phyloP scores from a whole-genome alignment of 768 basidiomycete genomes.

The Heimioporus sp. region DNA sequence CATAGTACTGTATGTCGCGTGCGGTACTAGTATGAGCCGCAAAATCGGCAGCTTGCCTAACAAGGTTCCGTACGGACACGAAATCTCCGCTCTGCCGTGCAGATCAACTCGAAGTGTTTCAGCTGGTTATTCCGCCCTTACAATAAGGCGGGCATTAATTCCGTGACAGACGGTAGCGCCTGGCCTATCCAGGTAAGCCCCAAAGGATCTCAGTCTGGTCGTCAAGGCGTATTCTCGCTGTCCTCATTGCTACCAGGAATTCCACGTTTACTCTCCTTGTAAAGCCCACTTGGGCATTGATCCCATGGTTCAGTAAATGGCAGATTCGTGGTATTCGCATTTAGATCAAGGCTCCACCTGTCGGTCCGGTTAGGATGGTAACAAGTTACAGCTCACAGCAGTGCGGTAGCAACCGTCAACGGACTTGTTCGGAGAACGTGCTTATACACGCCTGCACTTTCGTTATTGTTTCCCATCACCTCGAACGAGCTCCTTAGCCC shows the following conservation, averaged over 20 bases:
- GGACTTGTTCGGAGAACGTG: background rate
- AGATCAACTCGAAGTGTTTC: background rate
- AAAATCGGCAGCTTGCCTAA: too few species aligned
- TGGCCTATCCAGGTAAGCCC: too few species aligned
- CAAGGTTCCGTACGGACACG: background rate
- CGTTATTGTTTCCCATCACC: conserved; percentile 26
- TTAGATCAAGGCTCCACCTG: background rate
- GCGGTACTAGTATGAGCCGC: conserved; percentile 1
- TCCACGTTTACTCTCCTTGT: background rate
- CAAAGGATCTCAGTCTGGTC: background rate
- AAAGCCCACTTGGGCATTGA: too few species aligned
- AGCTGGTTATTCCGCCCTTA: background rate
- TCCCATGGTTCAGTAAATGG: too few species aligned
- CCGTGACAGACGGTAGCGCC: background rate
- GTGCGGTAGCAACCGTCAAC: conserved; percentile 18
- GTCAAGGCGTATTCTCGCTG: background rate
- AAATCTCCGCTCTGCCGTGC: too few species aligned
- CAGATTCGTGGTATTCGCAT: background rate
- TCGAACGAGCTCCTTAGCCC: conserved; percentile 7
- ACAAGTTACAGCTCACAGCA: conserved; percentile 9
- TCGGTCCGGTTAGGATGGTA: conserved; percentile 10
- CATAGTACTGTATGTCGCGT: conserved; percentile 1
- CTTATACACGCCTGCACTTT: conserved; percentile 9
- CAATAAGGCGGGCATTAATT: background rate
- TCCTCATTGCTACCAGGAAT: background rate